Conservation (phyloP, 805 yeast genomes). For the Saturnispora serradocipensis region DNA sequence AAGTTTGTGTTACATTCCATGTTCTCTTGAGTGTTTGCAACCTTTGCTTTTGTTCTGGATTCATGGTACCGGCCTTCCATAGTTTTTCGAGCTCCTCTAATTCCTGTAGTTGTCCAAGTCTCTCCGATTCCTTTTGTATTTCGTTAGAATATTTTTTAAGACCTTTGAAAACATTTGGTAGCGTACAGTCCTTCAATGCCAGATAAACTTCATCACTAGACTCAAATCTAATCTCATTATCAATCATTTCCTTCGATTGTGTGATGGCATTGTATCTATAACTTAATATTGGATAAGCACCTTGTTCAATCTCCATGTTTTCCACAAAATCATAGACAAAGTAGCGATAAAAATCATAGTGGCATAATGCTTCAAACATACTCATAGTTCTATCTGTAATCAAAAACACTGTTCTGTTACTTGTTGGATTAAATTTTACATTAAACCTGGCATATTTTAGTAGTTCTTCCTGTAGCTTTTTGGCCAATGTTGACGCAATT, state of each 20-base stretch:
- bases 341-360: conserved; percentile 87
- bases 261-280: conserved; percentile 20
- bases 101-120: conserved; percentile 6
- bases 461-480: conserved; percentile 55
- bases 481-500: conserved; percentile 49
- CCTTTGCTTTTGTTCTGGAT: conserved; percentile 4
- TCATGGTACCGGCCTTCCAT: conserved; percentile 2
- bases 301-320: conserved; percentile 17
- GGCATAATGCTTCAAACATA: conserved; percentile 71
- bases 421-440: conserved; percentile 52
- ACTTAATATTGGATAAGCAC: conserved; percentile 20
- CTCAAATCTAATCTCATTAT: conserved; percentile 21
- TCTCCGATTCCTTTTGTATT: conserved; percentile 3
- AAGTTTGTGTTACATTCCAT: conserved; percentile 7
- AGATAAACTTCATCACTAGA: conserved; percentile 20
- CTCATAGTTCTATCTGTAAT: conserved; percentile 82
- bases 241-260: conserved; percentile 22
- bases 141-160: conserved; percentile 7
- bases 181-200: conserved; percentile 19
- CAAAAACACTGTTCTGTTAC: conserved; percentile 47
- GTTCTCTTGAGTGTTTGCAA: conserved; percentile 3
- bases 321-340: conserved; percentile 68
- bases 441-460: conserved; percentile 69
- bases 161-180: conserved; percentile 21
- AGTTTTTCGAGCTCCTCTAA: conserved; percentile 2